Base-by-base conservation (phyloP, 2,329 filamentous ascomycete genomes). In the Colletotrichum brevisporum region DNA sequence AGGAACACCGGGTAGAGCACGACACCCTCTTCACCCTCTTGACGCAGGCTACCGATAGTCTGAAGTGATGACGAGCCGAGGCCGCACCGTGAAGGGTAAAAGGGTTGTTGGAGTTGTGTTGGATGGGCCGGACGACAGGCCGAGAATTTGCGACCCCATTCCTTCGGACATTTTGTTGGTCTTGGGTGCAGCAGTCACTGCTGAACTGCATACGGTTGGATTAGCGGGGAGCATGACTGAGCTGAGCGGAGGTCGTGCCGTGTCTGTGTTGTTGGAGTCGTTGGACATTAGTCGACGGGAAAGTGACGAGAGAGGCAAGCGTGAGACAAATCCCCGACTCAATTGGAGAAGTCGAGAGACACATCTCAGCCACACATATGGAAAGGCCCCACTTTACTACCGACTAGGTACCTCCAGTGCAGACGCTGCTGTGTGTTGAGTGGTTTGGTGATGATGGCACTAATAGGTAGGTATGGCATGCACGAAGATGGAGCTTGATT, bases 111-210 rank as follows among this genome's bases (percentile, higher is more conserved):
- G 24, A 55, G 41, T 45, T 45, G 47, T 45, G 53, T 12, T 53
- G 60, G 53, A 58, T 47, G 53, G 60, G 48, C 60, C 59, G 26
- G 45, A 52, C 47, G 45, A 27, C 27, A 55, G 27, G 39, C 64
- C 18, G 39, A 68, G 31, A 36, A 36, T 36, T 36, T 36, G 18
- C 45, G 6, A 18, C 16, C 16, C 54, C 54, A 65, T 56, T 60
- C 43, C 62, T 66, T 69, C 66, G 63, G 62, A 66, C 55, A 56
- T 45, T 56, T 50, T 60, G 56, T 31, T 66, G 59, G 51, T 39
- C 31, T 60, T 26, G 62, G 41, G 16, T 50, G 50, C 62, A 66
- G 50, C 39, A 47, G 53, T 47, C 60, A 48, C 41, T 26, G 27
- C 26, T 45, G 16, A 21, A 39, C 16, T 61, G 58, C 48, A 61